Evolutionary conservation across 2,329 filamentous ascomycete genomes (phyloP).

Genomic region (Talaromyces pinophilus): DNA sequence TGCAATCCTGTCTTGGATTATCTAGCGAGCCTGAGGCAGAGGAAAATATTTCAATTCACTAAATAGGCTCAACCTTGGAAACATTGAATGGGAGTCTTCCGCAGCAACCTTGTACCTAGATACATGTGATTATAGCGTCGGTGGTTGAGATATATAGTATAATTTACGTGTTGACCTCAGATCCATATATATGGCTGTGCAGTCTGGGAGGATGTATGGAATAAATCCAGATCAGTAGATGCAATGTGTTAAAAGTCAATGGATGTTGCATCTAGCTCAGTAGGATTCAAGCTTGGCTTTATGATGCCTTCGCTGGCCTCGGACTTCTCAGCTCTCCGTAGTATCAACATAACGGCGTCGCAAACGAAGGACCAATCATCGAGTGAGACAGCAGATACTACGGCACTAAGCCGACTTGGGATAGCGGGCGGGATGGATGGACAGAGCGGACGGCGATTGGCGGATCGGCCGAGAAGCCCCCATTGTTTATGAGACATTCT

Average conservation of each 20-base stretch:
- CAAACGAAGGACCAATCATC: not conserved
- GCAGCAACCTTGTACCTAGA: not conserved
- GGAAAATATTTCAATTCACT: not conserved
- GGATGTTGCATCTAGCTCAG: not conserved
- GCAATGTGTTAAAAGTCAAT: not conserved
- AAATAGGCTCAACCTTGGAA: no score
- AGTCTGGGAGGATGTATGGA: not conserved
- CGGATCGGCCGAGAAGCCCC: not conserved
- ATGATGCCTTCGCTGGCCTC: not conserved
- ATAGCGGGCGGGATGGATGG: no score
- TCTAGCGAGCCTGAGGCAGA: not conserved
- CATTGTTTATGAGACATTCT: slow-evolving; percentile 10
- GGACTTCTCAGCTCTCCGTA: no score
- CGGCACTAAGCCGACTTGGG: not conserved
- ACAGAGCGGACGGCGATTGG: not conserved
- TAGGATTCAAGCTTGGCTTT: not conserved
- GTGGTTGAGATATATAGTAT: no score
- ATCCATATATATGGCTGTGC: no score
- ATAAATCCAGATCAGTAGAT: not conserved
- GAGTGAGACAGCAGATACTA: not conserved
- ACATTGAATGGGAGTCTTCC: no score
- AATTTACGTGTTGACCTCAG: no score
- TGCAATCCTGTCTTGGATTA: not conserved
- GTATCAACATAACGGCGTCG: no score
- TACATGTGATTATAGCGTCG: not conserved